Evolutionary conservation across 2,329 filamentous ascomycete genomes (phyloP).

Genomic region (Fusarium denticulatum): DNA sequence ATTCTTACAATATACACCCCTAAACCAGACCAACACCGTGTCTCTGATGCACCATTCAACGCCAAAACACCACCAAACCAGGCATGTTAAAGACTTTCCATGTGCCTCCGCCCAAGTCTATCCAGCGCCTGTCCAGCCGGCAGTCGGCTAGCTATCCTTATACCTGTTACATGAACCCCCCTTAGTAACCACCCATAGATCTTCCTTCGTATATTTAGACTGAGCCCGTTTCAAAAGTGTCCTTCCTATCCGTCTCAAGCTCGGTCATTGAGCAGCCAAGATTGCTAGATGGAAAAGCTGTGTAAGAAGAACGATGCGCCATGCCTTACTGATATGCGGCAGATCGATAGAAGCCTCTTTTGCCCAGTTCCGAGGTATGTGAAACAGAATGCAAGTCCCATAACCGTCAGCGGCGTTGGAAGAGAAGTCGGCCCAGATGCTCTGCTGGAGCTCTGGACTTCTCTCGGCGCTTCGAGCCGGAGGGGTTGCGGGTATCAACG

Average conservation of each 20-base stretch:
- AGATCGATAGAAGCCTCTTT: conserved; percentile 17
- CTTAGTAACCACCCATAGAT: conserved; percentile 1
- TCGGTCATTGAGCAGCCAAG: conserved; percentile 10
- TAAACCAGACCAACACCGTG: conserved; percentile 41
- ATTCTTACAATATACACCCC: conserved; percentile 21
- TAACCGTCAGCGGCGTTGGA: conserved; percentile 35
- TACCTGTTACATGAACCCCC: conserved; percentile 6
- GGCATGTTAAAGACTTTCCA: conserved; percentile 24
- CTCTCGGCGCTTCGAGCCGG: conserved; percentile 33
- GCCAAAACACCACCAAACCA: conserved; percentile 42
- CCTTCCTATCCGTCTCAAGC: conserved; percentile 7
- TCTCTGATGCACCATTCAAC: conserved; percentile 44
- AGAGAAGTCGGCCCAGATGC: conserved; percentile 22
- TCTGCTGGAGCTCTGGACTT: conserved; percentile 18
- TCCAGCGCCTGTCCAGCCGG: conserved; percentile 21
- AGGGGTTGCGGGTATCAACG: conserved; percentile 46
- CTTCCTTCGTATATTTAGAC: conserved; percentile 7
- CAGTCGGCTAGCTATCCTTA: conserved; percentile 11
- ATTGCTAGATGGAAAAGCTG: conserved; percentile 5
- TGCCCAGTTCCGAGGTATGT: conserved; percentile 36
- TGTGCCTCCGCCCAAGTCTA: conserved; percentile 23
- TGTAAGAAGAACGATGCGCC: conserved; percentile 28
- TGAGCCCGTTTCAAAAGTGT: conserved; percentile 6
- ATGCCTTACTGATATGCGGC: conserved; percentile 15
- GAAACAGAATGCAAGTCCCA: conserved; percentile 44